phyloP scores from a whole-genome alignment of 1,284 basidiomycete species.

The Microbotryum lychnidis-dioicae region DNA sequence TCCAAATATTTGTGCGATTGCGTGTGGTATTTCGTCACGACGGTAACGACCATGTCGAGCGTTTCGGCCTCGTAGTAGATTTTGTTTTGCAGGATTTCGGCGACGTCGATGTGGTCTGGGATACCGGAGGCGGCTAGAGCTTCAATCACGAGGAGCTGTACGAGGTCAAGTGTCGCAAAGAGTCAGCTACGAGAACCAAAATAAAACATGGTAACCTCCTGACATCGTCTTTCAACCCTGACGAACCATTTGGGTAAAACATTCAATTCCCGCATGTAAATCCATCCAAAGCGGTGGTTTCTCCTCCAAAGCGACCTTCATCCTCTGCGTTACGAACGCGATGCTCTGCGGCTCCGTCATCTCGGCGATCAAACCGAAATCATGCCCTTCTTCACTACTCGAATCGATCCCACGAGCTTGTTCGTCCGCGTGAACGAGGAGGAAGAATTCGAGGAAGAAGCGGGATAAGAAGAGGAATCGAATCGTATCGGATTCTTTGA shows the following conservation, averaged over 20 bases:
- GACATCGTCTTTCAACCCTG: background rate
- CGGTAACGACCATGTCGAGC: constrained; percentile 71
- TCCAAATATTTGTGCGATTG: constrained; percentile 66
- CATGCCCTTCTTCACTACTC: constrained; percentile 45
- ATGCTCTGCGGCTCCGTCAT: constrained; percentile 78
- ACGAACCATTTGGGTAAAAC: constrained; percentile 68
- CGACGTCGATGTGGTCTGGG: constrained; percentile 60
- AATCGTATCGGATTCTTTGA: constrained; percentile 80
- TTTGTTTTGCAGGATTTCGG: constrained; percentile 71
- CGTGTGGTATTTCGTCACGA: constrained; percentile 64
- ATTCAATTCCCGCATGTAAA: constrained; percentile 85
- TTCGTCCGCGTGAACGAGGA: constrained; percentile 40
- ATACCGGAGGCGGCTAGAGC: constrained; percentile 48
- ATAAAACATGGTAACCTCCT: too few species aligned
- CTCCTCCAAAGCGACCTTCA: constrained; percentile 77
- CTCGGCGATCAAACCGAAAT: constrained; percentile 68
- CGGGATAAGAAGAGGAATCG: constrained; percentile 71
- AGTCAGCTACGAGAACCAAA: background rate
- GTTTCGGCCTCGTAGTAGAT: constrained; percentile 88
- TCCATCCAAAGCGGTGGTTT: constrained; percentile 92
- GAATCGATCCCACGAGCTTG: constrained; percentile 25
- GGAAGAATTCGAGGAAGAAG: constrained; percentile 85
- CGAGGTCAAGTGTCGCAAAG: background rate
- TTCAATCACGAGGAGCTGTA: constrained; percentile 67
- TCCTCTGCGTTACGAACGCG: constrained; percentile 76